Percentiles rank a stretch among this genome's conserved stretches.
Evolutionary conservation across 2,329 filamentous ascomycete genomes (phyloP).

Genomic region (Penicillium brevicompactum): DNA sequence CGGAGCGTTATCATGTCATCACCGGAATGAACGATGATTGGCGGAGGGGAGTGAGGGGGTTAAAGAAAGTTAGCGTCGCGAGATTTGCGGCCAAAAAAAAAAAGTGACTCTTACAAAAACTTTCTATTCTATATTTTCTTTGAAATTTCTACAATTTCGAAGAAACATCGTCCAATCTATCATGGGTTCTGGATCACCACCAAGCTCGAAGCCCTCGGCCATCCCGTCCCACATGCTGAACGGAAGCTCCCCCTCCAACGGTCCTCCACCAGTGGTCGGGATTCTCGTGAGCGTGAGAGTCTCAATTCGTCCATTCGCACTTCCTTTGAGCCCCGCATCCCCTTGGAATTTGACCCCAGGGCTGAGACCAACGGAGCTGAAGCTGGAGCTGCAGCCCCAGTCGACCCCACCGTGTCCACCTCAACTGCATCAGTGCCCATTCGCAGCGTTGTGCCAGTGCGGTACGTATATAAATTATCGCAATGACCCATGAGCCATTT

Average conservation of each 20-base stretch:
- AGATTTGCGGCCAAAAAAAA: slow-evolving; percentile 6
- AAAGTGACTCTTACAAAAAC: neutral
- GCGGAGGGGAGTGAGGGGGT: slow-evolving; percentile 11
- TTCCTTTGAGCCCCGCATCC: slow-evolving; percentile 52
- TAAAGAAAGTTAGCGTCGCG: slow-evolving; percentile 10
- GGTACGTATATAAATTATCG: slow-evolving; percentile 24
- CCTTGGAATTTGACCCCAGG: slow-evolving; percentile 32
- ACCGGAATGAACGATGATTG: neutral
- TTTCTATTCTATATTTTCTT: neutral
- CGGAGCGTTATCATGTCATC: slow-evolving; percentile 8
- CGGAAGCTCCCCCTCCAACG: slow-evolving; percentile 55
- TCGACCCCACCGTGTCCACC: slow-evolving; percentile 12
- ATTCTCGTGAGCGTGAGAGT: slow-evolving; percentile 58
- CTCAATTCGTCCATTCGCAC: slow-evolving; percentile 61
- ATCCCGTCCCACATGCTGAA: slow-evolving; percentile 61
- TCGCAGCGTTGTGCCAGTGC: slow-evolving; percentile 22
- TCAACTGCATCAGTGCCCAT: slow-evolving; percentile 14
- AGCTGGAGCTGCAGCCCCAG: neutral
- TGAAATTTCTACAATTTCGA: neutral
- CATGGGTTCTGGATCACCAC: slow-evolving; percentile 51
- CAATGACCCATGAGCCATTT: neutral
- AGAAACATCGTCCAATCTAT: slow-evolving; percentile 8
- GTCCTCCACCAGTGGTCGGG: slow-evolving; percentile 48
- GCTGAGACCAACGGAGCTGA: slow-evolving; percentile 14
- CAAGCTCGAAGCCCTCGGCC: slow-evolving; percentile 52